These are phyloP conservation scores for Paxillus ammoniavirescens DNA, from an alignment of 768 basidiomycete species.

Conservation along the genomic window DNA sequence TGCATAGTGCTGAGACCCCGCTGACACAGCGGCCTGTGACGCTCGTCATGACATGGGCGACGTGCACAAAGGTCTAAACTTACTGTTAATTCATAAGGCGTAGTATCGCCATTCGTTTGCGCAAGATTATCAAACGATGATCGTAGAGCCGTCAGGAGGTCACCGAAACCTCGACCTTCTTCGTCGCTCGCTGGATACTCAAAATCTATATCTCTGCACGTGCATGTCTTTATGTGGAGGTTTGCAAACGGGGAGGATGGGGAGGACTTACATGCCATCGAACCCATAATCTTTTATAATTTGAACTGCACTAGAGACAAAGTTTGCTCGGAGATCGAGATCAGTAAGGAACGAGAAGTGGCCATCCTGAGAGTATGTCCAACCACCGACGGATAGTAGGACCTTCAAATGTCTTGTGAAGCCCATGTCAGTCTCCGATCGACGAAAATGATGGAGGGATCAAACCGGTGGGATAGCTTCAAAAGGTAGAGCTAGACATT, in stretches of 20 bases:
- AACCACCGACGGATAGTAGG: constrained; percentile 55
- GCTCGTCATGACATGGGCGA: not conserved
- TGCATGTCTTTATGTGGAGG: constrained; percentile 16
- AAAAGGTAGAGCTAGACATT: constrained; percentile 42
- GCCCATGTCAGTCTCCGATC: not conserved
- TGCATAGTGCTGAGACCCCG: constrained; percentile 58
- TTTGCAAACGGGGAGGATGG: not conserved
- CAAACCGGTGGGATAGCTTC: constrained; percentile 53
- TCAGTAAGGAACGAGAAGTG: constrained; percentile 67
- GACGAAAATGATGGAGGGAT: not conserved
- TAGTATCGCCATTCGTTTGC: constrained; percentile 55
- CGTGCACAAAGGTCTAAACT: not conserved
- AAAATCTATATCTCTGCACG: constrained; percentile 67
- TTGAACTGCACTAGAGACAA: constrained; percentile 59
- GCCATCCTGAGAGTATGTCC: constrained; percentile 69
- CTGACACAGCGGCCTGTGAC: constrained; percentile 54
- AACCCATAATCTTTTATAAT: constrained; percentile 75
- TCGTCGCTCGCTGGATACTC: constrained; percentile 64
- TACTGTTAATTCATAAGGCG: constrained; percentile 57
- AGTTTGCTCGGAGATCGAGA: constrained; percentile 48
- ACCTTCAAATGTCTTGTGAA: constrained; percentile 45
- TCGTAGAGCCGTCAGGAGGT: constrained; percentile 61
- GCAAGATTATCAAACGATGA: constrained; percentile 60
- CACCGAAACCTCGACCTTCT: constrained; percentile 66
- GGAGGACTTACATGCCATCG: constrained; percentile 61